Conservation (phyloP, 306 rosid genomes). For the Alnus glutinosa region DNA sequence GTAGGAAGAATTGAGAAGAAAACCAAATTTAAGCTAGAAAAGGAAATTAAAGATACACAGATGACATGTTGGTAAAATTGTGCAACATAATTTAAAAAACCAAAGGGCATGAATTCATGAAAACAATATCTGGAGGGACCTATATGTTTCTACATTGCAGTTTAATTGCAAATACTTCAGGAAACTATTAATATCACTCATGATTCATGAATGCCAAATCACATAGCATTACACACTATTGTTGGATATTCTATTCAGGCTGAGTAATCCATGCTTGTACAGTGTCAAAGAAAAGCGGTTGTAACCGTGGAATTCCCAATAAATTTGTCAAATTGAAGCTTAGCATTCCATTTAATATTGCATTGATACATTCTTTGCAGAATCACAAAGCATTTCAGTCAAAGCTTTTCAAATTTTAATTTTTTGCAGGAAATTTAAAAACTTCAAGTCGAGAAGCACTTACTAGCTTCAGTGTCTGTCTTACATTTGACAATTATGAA, state of each 20-base stretch:
- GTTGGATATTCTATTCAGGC: slow-evolving; percentile 13
- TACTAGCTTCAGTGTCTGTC: slow-evolving; percentile 19
- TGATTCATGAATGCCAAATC: slow-evolving; percentile 15
- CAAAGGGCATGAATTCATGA: slow-evolving; percentile 9
- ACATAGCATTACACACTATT: slow-evolving; percentile 1
- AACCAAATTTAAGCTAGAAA: slow-evolving; percentile 1
- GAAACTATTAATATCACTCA: slow-evolving; percentile 14
- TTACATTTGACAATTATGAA: slow-evolving; percentile 19
- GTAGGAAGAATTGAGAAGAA: neutral
- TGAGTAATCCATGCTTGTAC: slow-evolving; percentile 12
- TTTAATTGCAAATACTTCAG: slow-evolving; percentile 10
- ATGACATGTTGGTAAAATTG: slow-evolving; percentile 11
- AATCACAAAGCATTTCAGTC: slow-evolving; percentile 5
- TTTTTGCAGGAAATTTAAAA: slow-evolving; percentile 15
- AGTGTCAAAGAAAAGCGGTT: slow-evolving; percentile 1
- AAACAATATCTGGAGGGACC: slow-evolving; percentile 10
- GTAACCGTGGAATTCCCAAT: slow-evolving; percentile 9
- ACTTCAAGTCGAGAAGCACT: slow-evolving; percentile 29
- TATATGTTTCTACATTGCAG: slow-evolving; percentile 10
- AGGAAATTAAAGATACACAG: slow-evolving; percentile 3
- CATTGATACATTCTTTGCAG: slow-evolving; percentile 21
- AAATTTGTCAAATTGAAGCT: slow-evolving; percentile 27
- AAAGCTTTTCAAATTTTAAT: neutral
- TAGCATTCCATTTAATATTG: slow-evolving; percentile 15
- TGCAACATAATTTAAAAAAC: slow-evolving; percentile 14